phyloP scores from a whole-genome alignment of 2,329 filamentous ascomycete genomes.

The Chaetomiaceae sp. region DNA sequence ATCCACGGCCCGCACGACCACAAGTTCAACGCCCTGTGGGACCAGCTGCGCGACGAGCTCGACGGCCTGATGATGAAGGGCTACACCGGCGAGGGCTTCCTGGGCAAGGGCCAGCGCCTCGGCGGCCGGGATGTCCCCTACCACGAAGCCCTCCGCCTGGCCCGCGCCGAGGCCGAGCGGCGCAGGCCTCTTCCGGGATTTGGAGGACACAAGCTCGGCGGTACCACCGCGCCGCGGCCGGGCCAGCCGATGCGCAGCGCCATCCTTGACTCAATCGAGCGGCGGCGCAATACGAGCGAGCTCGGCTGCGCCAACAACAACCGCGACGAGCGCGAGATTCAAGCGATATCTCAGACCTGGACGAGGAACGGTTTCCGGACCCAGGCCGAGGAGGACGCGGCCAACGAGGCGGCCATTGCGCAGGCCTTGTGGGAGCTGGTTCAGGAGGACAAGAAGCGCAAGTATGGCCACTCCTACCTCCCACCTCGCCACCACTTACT shows the following conservation, averaged over 20 bases:
- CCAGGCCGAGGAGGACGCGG: constrained; percentile 79
- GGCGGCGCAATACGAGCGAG: constrained; percentile 55
- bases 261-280: constrained; percentile 65
- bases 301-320: constrained; percentile 71
- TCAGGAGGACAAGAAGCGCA: constrained; percentile 60
- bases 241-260: constrained; percentile 65
- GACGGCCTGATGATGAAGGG: constrained; percentile 70
- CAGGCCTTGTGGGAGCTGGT: constrained; percentile 81
- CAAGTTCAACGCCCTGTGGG: constrained; percentile 80
- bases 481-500: constrained; percentile 45
- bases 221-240: constrained; percentile 42
- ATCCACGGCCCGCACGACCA: constrained; percentile 76
- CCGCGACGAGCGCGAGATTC: constrained; percentile 59
- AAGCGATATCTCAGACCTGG: constrained; percentile 56
- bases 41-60: constrained; percentile 82
- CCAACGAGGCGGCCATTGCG: constrained; percentile 80
- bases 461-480: constrained; percentile 51
- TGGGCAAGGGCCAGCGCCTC: constrained; percentile 66
- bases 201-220: constrained; percentile 68
- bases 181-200: constrained; percentile 52
- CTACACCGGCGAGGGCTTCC: constrained; percentile 85
- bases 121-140: constrained; percentile 61
- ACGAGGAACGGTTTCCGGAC: constrained; percentile 72
- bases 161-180: constrained; percentile 68
- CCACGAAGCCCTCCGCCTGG: constrained; percentile 68